phyloP scores from a whole-genome alignment of 2,329 filamentous ascomycete genomes.

The Penicillium thymicola region DNA sequence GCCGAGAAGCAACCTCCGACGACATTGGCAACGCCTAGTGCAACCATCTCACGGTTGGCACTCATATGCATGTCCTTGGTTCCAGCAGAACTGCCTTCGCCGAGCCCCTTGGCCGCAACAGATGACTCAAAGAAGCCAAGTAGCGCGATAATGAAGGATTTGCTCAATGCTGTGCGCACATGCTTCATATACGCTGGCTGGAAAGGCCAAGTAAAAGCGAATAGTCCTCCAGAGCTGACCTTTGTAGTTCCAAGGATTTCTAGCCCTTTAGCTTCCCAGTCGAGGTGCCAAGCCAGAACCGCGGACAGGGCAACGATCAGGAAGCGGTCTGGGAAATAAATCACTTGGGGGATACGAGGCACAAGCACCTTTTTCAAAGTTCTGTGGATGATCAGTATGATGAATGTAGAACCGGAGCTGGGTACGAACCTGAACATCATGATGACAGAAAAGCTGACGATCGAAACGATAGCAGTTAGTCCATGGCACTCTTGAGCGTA shows the following conservation, averaged over 20 bases:
- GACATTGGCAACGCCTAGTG: conserved; percentile 86
- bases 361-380: conserved; percentile 78
- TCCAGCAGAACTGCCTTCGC: conserved; percentile 58
- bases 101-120: conserved; percentile 88
- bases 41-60: conserved; percentile 89
- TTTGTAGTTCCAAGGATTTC: conserved; percentile 80
- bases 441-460: conserved; percentile 77
- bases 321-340: conserved; percentile 90
- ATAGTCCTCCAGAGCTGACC: conserved; percentile 65
- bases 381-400: conserved; percentile 44
- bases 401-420: background rate
- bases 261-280: conserved; percentile 77
- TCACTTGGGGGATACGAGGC: conserved; percentile 72
- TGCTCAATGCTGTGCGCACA: conserved; percentile 81
- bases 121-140: conserved; percentile 99
- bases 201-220: conserved; percentile 85
- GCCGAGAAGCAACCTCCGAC: conserved; percentile 88
- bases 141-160: conserved; percentile 86
- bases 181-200: conserved; percentile 71
- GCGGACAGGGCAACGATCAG: conserved; percentile 82
- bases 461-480: conserved; percentile 73
- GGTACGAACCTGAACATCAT: conserved; percentile 75
- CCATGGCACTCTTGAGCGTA: conserved; percentile 66
- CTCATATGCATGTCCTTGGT: conserved; percentile 80
- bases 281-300: conserved; percentile 69